These are phyloP conservation scores for Dactylellina drechsleri DNA, from an alignment of 2,329 filamentous ascomycete species.

Conservation along the genomic window DNA sequence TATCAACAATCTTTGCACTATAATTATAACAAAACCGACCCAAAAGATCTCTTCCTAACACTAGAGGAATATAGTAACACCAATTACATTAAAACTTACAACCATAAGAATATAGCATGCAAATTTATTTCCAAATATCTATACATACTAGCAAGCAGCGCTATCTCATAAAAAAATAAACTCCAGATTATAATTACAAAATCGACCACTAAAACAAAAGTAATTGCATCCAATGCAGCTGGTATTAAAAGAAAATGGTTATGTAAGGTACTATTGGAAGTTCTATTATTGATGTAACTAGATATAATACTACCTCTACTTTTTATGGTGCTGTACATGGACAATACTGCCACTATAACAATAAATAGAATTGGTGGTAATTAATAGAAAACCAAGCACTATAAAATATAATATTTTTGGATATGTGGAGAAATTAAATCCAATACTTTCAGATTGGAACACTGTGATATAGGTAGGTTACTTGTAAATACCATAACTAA, in stretches of 20 bases:
- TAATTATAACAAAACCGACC: not conserved
- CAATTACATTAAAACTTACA: not conserved
- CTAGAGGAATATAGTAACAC: not conserved
- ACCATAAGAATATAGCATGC: not conserved
- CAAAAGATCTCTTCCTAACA: not conserved
- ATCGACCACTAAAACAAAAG: conserved; percentile 1
- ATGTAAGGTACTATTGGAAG: not conserved
- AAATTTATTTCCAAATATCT: not conserved
- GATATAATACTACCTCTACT: too few relatives aligned
- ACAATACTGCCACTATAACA: not conserved
- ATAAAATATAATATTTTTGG: not conserved
- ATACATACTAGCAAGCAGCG: not conserved
- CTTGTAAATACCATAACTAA: not conserved
- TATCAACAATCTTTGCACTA: too few relatives aligned
- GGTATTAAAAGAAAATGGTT: not conserved
- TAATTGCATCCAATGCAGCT: not conserved
- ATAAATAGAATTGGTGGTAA: not conserved
- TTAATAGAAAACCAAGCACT: not conserved
- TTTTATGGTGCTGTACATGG: too few relatives aligned
- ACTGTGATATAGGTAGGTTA: not conserved
- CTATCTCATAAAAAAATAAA: conserved; percentile 1
- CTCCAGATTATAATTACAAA: not conserved
- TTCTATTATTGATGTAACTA: not conserved
- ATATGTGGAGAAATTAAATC: not conserved
- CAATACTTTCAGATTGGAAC: not conserved